Conservation (phyloP, 164 flowering plant species). For the Magnolia sinica region DNA sequence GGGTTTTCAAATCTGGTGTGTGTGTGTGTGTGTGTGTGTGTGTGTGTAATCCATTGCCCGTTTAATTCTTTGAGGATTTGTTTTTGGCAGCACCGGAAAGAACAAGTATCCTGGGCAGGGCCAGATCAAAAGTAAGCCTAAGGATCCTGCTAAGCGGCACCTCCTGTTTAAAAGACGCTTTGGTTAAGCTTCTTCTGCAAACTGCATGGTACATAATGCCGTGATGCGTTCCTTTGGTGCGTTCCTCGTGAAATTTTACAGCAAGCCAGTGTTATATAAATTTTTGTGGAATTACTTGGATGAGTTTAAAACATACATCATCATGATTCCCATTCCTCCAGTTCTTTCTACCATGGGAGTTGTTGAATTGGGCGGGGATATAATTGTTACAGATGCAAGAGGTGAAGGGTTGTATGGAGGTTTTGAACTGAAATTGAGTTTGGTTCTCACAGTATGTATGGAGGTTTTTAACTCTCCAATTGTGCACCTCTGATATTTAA, state of each 20-base stretch:
- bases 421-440: not conserved
- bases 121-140: slow-evolving; percentile 67
- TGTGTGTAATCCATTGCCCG: too few species aligned
- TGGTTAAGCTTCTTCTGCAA: slow-evolving; percentile 6
- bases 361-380: too few species aligned
- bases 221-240: not conserved
- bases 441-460: too few species aligned
- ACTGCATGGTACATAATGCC: slow-evolving; percentile 3
- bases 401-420: not conserved
- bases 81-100: slow-evolving; percentile 57
- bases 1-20: too few species aligned
- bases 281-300: not conserved
- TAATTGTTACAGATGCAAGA: not conserved
- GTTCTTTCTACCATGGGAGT: too few species aligned
- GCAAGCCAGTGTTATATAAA: not conserved
- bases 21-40: too few species aligned
- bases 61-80: not conserved
- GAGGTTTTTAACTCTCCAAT: too few species aligned
- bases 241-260: not conserved
- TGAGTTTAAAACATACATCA: not conserved
- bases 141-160: slow-evolving; percentile 85
- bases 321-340: too few species aligned
- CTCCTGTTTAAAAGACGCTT: slow-evolving; percentile 47
- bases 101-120: slow-evolving; percentile 42
- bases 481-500: too few species aligned